phyloP scores from a whole-genome alignment of 2,329 filamentous ascomycete genomes.

The Hymenoscyphus occultus region DNA sequence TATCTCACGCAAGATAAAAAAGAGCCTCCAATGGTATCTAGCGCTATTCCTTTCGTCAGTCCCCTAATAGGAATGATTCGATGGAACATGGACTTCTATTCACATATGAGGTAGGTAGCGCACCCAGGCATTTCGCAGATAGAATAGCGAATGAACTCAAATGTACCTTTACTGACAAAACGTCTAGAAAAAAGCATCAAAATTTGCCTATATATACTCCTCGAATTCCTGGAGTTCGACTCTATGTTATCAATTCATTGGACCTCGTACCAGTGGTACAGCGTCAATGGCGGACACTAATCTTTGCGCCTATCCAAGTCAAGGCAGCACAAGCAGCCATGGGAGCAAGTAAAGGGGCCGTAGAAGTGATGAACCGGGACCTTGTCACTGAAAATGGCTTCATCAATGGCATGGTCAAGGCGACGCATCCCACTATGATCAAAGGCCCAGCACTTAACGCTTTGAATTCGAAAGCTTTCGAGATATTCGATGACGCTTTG shows the following conservation, averaged over 20 bases:
- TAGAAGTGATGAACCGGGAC: conserved; percentile 9
- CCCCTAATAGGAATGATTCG: conserved; percentile 6
- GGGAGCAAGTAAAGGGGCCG: conserved; percentile 6
- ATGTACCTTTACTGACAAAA: neutral
- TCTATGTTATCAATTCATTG: conserved; percentile 10
- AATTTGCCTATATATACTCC: conserved; percentile 10
- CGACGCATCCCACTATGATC: conserved; percentile 9
- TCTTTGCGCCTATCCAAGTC: conserved; percentile 8
- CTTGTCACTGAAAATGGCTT: conserved; percentile 13
- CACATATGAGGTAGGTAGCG: conserved; percentile 4
- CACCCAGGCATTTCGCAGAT: neutral
- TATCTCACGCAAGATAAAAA: conserved; percentile 9
- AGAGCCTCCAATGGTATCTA: conserved; percentile 11
- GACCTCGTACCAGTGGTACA: conserved; percentile 8
- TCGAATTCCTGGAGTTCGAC: neutral
- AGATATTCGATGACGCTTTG: neutral
- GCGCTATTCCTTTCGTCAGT: conserved; percentile 12
- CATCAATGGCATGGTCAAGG: conserved; percentile 8
- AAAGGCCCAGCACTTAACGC: conserved; percentile 12
- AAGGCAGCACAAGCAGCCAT: conserved; percentile 11
- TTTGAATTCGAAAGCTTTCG: conserved; percentile 10
- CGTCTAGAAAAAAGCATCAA: conserved; percentile 4
- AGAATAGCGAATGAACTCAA: neutral
- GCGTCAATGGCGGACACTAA: conserved; percentile 2
- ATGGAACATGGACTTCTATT: neutral